Percentiles rank a stretch among this genome's conserved stretches.
These are phyloP conservation scores for Spirogloea muscicola DNA, from an alignment of 139 green algal genomes.

Conservation along the genomic window DNA sequence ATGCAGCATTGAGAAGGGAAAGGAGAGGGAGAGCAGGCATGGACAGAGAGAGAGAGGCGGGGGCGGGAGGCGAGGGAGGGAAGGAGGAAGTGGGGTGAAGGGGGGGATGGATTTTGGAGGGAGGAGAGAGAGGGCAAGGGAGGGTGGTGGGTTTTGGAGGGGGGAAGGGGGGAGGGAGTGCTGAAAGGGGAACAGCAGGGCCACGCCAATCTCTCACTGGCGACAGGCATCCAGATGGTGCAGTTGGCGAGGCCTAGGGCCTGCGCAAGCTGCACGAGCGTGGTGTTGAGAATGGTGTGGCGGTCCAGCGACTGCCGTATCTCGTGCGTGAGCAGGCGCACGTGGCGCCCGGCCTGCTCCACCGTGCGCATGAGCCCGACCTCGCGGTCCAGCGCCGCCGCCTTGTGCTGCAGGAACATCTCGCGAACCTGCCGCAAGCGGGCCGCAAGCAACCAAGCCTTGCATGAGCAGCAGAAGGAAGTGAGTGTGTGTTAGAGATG, in stretches of 20 bases:
- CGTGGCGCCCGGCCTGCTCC: slow-evolving; percentile 34
- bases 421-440: slow-evolving; percentile 18
- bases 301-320: slow-evolving; percentile 32
- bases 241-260: slow-evolving; percentile 29
- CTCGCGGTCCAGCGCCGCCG: slow-evolving; percentile 24
- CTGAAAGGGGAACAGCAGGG: too few relatives aligned
- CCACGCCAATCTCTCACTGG: neutral
- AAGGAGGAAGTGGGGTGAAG: too few relatives aligned
- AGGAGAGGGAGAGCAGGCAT: too few relatives aligned
- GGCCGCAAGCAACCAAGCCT: neutral
- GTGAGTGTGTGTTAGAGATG: too few relatives aligned
- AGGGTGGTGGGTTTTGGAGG: too few relatives aligned
- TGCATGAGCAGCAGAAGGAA: neutral
- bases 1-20: too few relatives aligned
- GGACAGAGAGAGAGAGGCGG: too few relatives aligned
- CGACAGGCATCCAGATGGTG: slow-evolving; percentile 36
- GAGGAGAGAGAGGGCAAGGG: too few relatives aligned
- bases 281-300: slow-evolving; percentile 40
- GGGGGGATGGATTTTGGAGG: too few relatives aligned
- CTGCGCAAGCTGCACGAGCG: slow-evolving; percentile 18
- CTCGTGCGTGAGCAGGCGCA: slow-evolving; percentile 41
- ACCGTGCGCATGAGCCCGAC: slow-evolving; percentile 13
- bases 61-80: too few relatives aligned
- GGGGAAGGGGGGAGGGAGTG: too few relatives aligned
- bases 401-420: slow-evolving; percentile 39